Conservation (phyloP, 75 land plant species). For the Pseudotsuga menziesii region DNA sequence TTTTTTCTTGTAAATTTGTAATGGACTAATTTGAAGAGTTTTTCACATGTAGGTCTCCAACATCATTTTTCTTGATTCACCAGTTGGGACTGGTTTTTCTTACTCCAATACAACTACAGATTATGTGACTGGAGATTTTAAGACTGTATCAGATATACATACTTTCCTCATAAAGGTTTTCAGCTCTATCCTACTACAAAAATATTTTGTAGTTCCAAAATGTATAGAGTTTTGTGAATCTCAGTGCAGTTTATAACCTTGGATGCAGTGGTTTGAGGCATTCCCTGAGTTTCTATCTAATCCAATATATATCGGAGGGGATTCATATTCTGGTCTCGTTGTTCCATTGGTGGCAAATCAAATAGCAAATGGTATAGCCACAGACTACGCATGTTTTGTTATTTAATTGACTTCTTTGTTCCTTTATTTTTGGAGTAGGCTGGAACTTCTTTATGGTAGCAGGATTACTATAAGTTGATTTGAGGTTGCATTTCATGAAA, state of each 20-base stretch:
- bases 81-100: constrained; percentile 90
- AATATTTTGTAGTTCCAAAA: background rate
- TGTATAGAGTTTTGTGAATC: background rate
- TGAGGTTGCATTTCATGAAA: too few relatives aligned
- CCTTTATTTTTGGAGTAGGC: background rate
- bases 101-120: constrained; percentile 50
- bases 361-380: constrained; percentile 64
- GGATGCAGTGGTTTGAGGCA: constrained; percentile 69
- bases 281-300: constrained; percentile 71
- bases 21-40: too few relatives aligned
- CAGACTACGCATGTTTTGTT: background rate
- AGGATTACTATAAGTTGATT: too few relatives aligned
- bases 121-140: constrained; percentile 70
- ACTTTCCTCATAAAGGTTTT: constrained; percentile 69
- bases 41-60: constrained; percentile 69
- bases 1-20: constrained; percentile 14
- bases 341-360: constrained; percentile 74
- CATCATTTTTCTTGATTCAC: constrained; percentile 89
- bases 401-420: background rate
- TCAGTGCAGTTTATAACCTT: background rate
- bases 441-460: too few relatives aligned
- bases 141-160: constrained; percentile 77
- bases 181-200: background rate
- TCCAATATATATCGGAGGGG: constrained; percentile 78
- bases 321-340: constrained; percentile 89